phyloP scores from a whole-genome alignment of 768 basidiomycete genomes.

The Trametes sanguinea region DNA sequence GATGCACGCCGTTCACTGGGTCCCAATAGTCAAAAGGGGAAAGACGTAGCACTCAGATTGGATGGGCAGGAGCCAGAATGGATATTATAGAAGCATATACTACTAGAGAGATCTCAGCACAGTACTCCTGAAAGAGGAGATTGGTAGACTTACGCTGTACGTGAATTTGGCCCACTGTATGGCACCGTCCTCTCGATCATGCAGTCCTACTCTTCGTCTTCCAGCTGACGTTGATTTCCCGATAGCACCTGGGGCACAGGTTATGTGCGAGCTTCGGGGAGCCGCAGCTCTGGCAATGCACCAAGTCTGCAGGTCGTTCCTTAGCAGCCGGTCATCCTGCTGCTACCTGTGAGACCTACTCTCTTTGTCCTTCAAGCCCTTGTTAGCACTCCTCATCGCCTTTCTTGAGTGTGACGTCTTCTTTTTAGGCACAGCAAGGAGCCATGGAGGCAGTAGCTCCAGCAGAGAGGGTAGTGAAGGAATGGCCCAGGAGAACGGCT shows the following conservation, averaged over 20 bases:
- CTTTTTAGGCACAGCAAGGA: constrained; percentile 93
- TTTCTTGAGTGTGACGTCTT: constrained; percentile 93
- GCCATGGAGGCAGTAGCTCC: constrained; percentile 84
- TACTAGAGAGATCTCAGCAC: neutral
- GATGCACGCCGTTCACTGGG: too few relatives aligned
- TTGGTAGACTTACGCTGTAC: neutral
- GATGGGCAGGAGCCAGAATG: too few relatives aligned
- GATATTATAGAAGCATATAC: constrained; percentile 1
- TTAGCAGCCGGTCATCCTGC: constrained; percentile 10
- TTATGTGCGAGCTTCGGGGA: constrained; percentile 86
- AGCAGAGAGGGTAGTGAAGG: constrained; percentile 49
- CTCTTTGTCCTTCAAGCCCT: constrained; percentile 91
- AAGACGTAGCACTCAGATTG: too few relatives aligned
- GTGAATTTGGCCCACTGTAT: neutral
- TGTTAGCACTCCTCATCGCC: constrained; percentile 92
- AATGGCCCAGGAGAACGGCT: constrained; percentile 38
- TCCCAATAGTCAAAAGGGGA: too few relatives aligned
- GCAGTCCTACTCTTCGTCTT: constrained; percentile 40
- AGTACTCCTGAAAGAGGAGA: neutral
- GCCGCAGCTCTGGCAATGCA: constrained; percentile 89
- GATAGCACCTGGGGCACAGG: constrained; percentile 81
- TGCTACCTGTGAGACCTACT: constrained; percentile 46
- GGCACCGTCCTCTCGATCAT: neutral
- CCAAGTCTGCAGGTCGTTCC: constrained; percentile 61
- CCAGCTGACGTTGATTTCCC: constrained; percentile 64